Evolutionary conservation across 2,329 filamentous ascomycete genomes (phyloP), one percentile per base, ranked within the genome.

Genomic region (Aspergillus pseudoglaucus): DNA sequence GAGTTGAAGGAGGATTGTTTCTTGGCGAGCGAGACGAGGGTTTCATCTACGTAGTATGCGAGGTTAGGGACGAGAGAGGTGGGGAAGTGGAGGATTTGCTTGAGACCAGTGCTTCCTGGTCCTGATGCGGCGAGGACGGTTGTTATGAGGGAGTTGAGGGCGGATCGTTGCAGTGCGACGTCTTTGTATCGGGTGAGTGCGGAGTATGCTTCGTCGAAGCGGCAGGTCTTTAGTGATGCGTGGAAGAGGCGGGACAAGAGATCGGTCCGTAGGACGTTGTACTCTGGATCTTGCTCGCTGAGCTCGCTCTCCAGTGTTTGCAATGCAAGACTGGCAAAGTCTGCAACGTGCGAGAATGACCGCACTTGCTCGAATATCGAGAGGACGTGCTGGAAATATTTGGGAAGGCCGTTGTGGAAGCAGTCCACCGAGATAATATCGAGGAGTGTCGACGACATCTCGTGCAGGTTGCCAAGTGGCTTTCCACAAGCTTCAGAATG

Each of bases 381-480:
- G 10, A 90, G 80, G 44, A 97, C 80, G 65, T 98, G 93, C 38
- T 85, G 82, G 66, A 94, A 94, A 70, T 96, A 98, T 53, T 81
- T 83, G 4, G 88, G 80, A 37, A 90, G 76, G 1, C 91, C 93
- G 47, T 81, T 81, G 61, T 90, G 77, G 61, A 85, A 83, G 45
- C 65, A 73, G 46, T 76, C 74, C 10, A 84, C 85, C 55, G 95
- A 88, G 2, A 84, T 82, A 20, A 88, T 82, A 46, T 87, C 83
- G 18, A 97, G 76, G 12, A 95, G 78, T 7, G 82, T 81, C 39
- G 74, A 71, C 6, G 74, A 77, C 64, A 74, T 66, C 49, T 70
- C 65, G 41, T 71, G 66, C 27, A 75, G 59, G 50, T 73, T 69
- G 30, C 71, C 72, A 42, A 71, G 56, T 6, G 72, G 66, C 51